Conservation (phyloP, 495 filamentous ascomycete species). For the Neurospora sp. region DNA sequence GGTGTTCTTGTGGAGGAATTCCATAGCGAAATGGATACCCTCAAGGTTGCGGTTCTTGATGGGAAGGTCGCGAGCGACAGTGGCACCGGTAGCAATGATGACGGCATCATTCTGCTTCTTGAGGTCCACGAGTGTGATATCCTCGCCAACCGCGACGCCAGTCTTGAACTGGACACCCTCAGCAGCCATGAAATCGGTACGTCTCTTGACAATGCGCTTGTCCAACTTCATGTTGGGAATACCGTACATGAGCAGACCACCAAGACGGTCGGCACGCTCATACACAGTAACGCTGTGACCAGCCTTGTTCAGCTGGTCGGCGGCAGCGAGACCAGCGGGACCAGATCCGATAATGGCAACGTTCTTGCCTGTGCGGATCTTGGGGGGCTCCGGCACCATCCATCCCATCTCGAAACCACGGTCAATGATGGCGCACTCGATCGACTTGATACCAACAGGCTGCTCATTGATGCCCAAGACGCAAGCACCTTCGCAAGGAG, state of each 20-base stretch:
- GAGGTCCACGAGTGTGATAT: conserved; percentile 65
- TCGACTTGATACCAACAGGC: conserved; percentile 96
- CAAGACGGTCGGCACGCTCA: conserved; percentile 87
- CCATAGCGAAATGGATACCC: conserved; percentile 96
- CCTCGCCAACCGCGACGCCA: conserved; percentile 67
- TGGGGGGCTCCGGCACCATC: conserved; percentile 83
- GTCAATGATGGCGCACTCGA: conserved; percentile 98
- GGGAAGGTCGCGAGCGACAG: conserved; percentile 90
- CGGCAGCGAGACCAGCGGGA: conserved; percentile 81
- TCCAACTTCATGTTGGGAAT: conserved; percentile 99
- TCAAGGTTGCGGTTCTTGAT: conserved; percentile 85
- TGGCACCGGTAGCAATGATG: conserved; percentile 93
- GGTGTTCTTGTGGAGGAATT: conserved; percentile 97
- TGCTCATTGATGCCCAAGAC: conserved; percentile 98
- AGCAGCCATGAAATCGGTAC: conserved; percentile 89
- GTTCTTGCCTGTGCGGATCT: conserved; percentile 78
- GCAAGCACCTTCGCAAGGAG: conserved; percentile 95
- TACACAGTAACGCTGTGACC: conserved; percentile 91
- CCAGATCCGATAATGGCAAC: conserved; percentile 92
- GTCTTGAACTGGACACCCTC: conserved; percentile 84
- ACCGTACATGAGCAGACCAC: conserved; percentile 95
- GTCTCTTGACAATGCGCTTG: conserved; percentile 94
- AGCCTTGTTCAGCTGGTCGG: conserved; percentile 92
- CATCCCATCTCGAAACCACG: conserved; percentile 98
- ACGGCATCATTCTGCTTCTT: conserved; percentile 74